Base-by-base conservation (phyloP, 2,329 filamentous ascomycete species). In the Colletotrichum sp. region DNA sequence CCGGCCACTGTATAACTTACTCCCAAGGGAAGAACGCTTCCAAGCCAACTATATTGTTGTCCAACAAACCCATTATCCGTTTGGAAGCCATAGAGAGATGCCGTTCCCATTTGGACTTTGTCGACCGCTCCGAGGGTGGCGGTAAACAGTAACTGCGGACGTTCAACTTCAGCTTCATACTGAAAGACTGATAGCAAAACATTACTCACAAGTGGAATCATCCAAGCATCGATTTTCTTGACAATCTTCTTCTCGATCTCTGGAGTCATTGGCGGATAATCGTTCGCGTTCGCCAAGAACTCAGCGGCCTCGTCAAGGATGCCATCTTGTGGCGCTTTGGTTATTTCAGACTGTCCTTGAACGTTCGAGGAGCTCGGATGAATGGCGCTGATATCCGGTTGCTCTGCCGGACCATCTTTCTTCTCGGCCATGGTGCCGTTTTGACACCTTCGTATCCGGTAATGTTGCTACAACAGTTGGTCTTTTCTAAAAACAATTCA, bases 41-140 rank as follows among this genome's bases (percentile, higher is more conserved):
- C 57, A 2, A 60, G 57, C 57, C 57, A 60, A 60, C 57, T 60
- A 3, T 60, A 60, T 13, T 60, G 26, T 13, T 60, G 57, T n/a
- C 79, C 77, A 5, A 63, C 59, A 10, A 79, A 76, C 10, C 76
- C 60, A 48, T 78, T 78, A 60, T 78, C 79, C 18, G 77, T 39
- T 8, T 48, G 73, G 26, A 80, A 78, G 75, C 79, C 80, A 72
- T 80, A 82, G 48, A 80, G 80, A 24, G 71, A 81, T 22, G 71
- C 79, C 44, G 80, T 82, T 12, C 76, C 77, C 67, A 84, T 80
- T 13, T 81, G 80, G 65, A 83, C 80, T 68, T 84, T 83, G 78
- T 83, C 81, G 24, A 83, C 60, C 8, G 60, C 60, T n/a, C 60
- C 60, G 9, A 74, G 24, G 8, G 60, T 63, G 15, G 77, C 74